phyloP scores from a whole-genome alignment of 176 grass and related monocot genomes.

The Tuctoria greenei region DNA sequence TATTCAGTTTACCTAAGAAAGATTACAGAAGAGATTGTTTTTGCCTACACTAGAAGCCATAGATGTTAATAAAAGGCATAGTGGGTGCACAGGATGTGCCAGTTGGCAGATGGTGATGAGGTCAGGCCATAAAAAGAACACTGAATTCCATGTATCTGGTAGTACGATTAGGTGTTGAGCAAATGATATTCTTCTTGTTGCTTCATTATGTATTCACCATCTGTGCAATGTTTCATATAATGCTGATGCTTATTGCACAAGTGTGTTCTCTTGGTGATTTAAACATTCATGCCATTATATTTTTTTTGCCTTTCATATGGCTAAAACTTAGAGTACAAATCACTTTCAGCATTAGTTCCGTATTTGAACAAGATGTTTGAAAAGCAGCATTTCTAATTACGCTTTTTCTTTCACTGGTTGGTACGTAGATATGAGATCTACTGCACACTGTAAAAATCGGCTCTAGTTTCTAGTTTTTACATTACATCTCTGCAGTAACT shows the following conservation, averaged over 20 bases:
- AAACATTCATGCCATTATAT: not conserved
- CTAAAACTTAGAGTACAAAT: not conserved
- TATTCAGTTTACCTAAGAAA: not conserved
- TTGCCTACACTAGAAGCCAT: not conserved
- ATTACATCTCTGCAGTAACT: not conserved
- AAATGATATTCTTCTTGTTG: not conserved
- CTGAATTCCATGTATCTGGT: not conserved
- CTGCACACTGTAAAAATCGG: not conserved
- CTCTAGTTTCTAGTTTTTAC: not conserved
- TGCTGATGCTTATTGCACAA: not conserved
- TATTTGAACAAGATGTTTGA: slow-evolving; percentile 6
- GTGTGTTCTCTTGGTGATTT: not conserved
- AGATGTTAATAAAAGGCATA: not conserved
- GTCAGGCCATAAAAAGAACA: not conserved
- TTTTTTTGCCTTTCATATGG: not conserved
- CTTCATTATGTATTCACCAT: not conserved
- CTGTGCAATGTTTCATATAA: not conserved
- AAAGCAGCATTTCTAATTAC: no score
- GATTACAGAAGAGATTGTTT: not conserved
- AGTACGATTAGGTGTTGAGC: not conserved
- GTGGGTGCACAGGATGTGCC: not conserved
- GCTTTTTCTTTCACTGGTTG: no score
- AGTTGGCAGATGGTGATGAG: not conserved
- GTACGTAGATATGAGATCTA: not conserved
- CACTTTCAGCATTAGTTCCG: not conserved